Base-by-base conservation (phyloP, 176 grass and related monocot species). In the Avena sativa region DNA sequence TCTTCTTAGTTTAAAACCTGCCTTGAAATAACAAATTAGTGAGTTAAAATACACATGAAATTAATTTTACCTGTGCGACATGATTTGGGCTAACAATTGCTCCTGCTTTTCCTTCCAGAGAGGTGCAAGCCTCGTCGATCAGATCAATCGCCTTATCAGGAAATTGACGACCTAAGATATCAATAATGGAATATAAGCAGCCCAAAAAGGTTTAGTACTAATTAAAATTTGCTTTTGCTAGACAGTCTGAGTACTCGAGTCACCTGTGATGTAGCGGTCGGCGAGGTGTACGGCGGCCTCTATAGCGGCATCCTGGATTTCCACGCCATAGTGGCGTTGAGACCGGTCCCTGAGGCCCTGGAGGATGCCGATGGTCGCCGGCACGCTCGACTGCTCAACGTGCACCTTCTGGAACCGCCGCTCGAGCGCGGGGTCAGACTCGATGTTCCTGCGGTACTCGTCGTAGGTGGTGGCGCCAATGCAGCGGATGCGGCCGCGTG, bases 71-170 rank as follows among this genome's bases (percentile, higher is more conserved):
- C 60, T 12, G 12, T 20, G 80, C 80, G 2, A 66, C 15, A 67
- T 12, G 36, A 3, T 83, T n/a, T 0, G 60, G 46, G 15, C 14
- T 6, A 51, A 70, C 61, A 71, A 83, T 49, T 66, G 47, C 43
- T 66, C 21, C 56, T 72, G 19, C 19, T 44, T 72, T 72, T 13
- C 38, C 4, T 21, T 71, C 68, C 4, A 71, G 9, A 0, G 36
- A n/a, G 68, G 68, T 23, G 40, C 70, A 72, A 47, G 70, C 70
- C 70, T 97, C 93, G 5, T 97, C 93, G 81, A 97, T 97, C 16
- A 97, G 89, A 92, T 95, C 95, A 73, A 95, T 97, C 55, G 95
- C 95, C 89, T 97, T 97, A 86, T 97, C 95, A 85, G 95, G 95
- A 79, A 97, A 72, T 23, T 72, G 70, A 47, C 70, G 70, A 72